These are phyloP conservation scores for Paraphaeosphaeria minitans DNA, from an alignment of 2,329 filamentous ascomycete genomes.

Conservation along the genomic window DNA sequence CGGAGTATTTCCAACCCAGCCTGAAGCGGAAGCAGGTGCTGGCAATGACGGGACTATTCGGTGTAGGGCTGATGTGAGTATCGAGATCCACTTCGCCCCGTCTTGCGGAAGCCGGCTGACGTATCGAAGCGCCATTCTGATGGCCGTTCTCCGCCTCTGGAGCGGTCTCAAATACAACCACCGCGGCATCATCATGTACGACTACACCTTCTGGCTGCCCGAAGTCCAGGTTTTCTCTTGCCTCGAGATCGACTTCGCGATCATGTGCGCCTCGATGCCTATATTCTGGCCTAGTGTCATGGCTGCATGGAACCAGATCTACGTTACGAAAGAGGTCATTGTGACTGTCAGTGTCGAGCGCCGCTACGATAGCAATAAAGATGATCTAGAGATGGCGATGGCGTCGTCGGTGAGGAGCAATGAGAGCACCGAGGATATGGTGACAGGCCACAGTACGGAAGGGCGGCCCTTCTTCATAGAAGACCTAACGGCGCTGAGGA, in stretches of 20 bases:
- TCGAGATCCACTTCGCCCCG: neutral
- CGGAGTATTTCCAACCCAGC: constrained; percentile 28
- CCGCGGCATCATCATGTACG: constrained; percentile 22
- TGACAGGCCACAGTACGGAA: neutral
- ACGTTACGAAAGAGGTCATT: constrained; percentile 41
- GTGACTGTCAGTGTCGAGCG: constrained; percentile 31
- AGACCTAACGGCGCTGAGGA: neutral
- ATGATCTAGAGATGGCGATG: constrained; percentile 8
- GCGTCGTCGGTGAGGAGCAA: neutral
- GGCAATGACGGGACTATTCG: constrained; percentile 35
- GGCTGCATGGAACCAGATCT: constrained; percentile 33
- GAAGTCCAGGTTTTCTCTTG: constrained; percentile 34
- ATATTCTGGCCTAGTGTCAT: constrained; percentile 45
- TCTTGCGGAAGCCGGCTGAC: constrained; percentile 9
- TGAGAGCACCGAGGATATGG: neutral
- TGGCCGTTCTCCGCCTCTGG: constrained; percentile 37
- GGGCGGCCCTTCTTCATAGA: neutral
- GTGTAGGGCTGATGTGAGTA: constrained; percentile 30
- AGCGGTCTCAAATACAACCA: constrained; percentile 26
- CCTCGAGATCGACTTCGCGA: constrained; percentile 43
- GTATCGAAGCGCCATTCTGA: constrained; percentile 31
- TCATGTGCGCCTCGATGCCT: constrained; percentile 21
- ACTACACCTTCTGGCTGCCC: constrained; percentile 40
- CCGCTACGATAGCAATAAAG: constrained; percentile 15
- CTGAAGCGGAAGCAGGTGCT: constrained; percentile 29